Evolutionary conservation across 2,329 filamentous ascomycete genomes (phyloP).

Genomic region (Penicillium decumbens): DNA sequence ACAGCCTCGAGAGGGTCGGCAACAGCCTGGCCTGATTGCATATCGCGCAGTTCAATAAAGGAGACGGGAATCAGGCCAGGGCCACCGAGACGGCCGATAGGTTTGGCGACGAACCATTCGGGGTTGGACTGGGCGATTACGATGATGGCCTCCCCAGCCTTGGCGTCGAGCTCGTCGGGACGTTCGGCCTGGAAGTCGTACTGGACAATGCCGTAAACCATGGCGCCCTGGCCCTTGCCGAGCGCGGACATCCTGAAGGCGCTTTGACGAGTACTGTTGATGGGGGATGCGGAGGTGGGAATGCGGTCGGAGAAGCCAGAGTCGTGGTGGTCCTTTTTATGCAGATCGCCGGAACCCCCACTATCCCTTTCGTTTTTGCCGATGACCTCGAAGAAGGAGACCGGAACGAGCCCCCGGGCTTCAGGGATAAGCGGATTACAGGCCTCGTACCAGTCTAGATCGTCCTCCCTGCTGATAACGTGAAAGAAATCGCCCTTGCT

Average conservation of each 20-base stretch:
- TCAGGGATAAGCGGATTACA: slow-evolving; percentile 85
- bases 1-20: slow-evolving; percentile 80
- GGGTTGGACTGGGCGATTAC: slow-evolving; percentile 98
- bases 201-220: slow-evolving; percentile 95
- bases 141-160: slow-evolving; percentile 93
- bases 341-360: slow-evolving; percentile 58
- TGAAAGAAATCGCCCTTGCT: slow-evolving; percentile 96
- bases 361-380: slow-evolving; percentile 91
- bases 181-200: slow-evolving; percentile 95
- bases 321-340: slow-evolving; percentile 68
- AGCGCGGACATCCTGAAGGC: slow-evolving; percentile 43
- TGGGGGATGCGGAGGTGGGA: slow-evolving; percentile 30
- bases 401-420: slow-evolving; percentile 85
- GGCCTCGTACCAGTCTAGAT: slow-evolving; percentile 94
- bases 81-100: slow-evolving; percentile 93
- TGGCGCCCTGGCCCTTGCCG: slow-evolving; percentile 62
- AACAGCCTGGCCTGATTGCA: slow-evolving; percentile 79
- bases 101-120: slow-evolving; percentile 98
- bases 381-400: slow-evolving; percentile 86
- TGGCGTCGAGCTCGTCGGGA: slow-evolving; percentile 92
- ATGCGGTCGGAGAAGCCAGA: slow-evolving; percentile 74
- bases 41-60: slow-evolving; percentile 93
- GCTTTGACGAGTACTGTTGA: slow-evolving; percentile 18
- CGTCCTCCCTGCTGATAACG: slow-evolving; percentile 92
- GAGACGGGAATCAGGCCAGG: slow-evolving; percentile 94